These are phyloP conservation scores for Ogataea trehalophila DNA, from an alignment of 805 yeast species.

Conservation along the genomic window DNA sequence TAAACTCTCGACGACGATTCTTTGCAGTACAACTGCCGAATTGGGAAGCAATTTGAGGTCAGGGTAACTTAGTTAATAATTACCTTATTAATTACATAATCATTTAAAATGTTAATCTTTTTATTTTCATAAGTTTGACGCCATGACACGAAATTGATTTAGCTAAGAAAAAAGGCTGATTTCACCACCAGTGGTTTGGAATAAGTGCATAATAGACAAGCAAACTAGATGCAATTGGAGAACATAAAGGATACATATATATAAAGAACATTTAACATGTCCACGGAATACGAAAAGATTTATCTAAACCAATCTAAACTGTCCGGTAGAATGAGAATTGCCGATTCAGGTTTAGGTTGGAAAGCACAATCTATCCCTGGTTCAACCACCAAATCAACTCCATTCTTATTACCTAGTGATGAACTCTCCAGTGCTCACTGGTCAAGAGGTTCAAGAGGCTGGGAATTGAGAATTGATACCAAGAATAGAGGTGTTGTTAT, in stretches of 20 bases:
- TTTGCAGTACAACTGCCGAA: too few relatives aligned
- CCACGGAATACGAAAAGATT: conserved; percentile 78
- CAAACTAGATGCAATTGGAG: neutral
- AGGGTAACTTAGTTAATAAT: too few relatives aligned
- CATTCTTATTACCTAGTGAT: conserved; percentile 84
- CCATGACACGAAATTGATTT: neutral
- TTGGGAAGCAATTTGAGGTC: too few relatives aligned
- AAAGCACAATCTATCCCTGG: conserved; percentile 43
- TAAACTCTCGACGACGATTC: neutral
- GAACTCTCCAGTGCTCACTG: conserved; percentile 78
- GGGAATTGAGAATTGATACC: conserved; percentile 83
- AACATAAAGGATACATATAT: neutral
- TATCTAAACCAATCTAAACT: conserved; percentile 81
- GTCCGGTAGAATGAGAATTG: conserved; percentile 88
- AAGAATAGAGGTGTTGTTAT: conserved; percentile 80
- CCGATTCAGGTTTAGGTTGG: conserved; percentile 98
- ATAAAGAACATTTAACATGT: conserved; percentile 15
- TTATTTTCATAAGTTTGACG: neutral
- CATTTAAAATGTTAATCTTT: neutral
- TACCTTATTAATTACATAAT: too few relatives aligned
- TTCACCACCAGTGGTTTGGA: too few relatives aligned
- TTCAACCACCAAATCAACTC: conserved; percentile 51
- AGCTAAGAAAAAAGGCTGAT: too few relatives aligned
- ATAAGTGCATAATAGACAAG: too few relatives aligned
- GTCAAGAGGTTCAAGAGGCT: conserved; percentile 93